Evolutionary conservation across 1,139 yeast species (phyloP).

Genomic region (Protomyces inouyei): DNA sequence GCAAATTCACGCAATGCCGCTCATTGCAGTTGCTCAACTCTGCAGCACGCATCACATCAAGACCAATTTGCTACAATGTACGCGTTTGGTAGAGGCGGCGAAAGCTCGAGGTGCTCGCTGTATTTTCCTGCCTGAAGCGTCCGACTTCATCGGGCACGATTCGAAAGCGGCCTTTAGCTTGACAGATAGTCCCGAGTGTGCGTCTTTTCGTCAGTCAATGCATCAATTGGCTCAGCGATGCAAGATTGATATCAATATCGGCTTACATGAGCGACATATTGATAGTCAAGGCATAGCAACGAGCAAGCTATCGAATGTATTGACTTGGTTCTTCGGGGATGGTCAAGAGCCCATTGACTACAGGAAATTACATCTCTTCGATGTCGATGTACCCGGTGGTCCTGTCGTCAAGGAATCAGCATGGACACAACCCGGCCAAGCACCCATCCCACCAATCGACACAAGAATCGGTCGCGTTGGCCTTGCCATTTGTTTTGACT

Average conservation of each 20-base stretch:
- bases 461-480: slow-evolving; percentile 64
- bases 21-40: slow-evolving; percentile 80
- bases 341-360: slow-evolving; percentile 44
- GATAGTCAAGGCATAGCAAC: slow-evolving; percentile 41
- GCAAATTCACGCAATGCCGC: too few species aligned
- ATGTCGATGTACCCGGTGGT: slow-evolving; percentile 64
- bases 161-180: slow-evolving; percentile 60
- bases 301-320: slow-evolving; percentile 12
- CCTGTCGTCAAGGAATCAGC: slow-evolving; percentile 63
- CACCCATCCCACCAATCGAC: slow-evolving; percentile 53
- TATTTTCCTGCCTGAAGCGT: slow-evolving; percentile 84
- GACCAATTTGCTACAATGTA: slow-evolving; percentile 55
- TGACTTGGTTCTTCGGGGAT: neutral
- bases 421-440: slow-evolving; percentile 74
- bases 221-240: slow-evolving; percentile 47
- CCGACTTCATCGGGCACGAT: slow-evolving; percentile 67
- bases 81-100: slow-evolving; percentile 47
- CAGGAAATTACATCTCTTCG: slow-evolving; percentile 84
- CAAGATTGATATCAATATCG: slow-evolving; percentile 49
- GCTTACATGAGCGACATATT: slow-evolving; percentile 63
- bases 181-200: slow-evolving; percentile 49
- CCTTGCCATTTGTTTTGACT: slow-evolving; percentile 75
- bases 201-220: slow-evolving; percentile 52
- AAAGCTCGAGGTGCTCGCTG: slow-evolving; percentile 49
- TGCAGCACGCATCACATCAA: slow-evolving; percentile 64